phyloP scores from a whole-genome alignment of 73 alveolate species.

The Symbiodinium natans region DNA sequence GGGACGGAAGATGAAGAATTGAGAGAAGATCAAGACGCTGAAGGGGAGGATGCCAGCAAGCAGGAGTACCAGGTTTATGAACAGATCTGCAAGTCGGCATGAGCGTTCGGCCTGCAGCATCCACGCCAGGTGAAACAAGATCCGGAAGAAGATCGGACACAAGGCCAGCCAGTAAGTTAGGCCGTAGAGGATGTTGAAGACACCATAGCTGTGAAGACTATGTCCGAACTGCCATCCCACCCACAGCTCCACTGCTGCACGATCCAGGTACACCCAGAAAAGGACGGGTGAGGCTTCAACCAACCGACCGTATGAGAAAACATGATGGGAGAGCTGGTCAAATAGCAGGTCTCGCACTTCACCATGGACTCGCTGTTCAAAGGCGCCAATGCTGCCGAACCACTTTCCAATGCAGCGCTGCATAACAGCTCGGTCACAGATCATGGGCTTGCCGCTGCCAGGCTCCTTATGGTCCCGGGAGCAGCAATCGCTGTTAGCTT shows the following conservation, averaged over 20 bases:
- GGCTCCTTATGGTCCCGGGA: background rate
- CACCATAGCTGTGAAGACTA: background rate
- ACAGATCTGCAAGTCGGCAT: no score
- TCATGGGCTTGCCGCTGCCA: background rate
- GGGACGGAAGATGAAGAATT: background rate
- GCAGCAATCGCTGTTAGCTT: background rate
- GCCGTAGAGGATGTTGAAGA: background rate
- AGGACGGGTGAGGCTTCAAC: background rate
- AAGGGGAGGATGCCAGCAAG: background rate
- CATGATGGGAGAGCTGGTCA: background rate
- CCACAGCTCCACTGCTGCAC: background rate
- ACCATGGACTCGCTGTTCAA: background rate
- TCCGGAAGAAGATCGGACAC: no score
- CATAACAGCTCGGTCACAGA: background rate
- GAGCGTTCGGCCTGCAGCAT: no score
- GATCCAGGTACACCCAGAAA: background rate
- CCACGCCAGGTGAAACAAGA: no score
- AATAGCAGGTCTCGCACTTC: background rate
- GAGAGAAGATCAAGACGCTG: background rate
- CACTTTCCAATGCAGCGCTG: background rate
- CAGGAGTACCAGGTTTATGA: background rate
- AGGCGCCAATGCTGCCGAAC: background rate
- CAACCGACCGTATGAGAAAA: background rate
- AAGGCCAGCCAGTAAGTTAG: background rate
- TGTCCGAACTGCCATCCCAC: background rate